Evolutionary conservation across 2,329 filamentous ascomycete genomes (phyloP), one percentile per base, ranked within the genome.

Genomic region (Chaetomium sp.): DNA sequence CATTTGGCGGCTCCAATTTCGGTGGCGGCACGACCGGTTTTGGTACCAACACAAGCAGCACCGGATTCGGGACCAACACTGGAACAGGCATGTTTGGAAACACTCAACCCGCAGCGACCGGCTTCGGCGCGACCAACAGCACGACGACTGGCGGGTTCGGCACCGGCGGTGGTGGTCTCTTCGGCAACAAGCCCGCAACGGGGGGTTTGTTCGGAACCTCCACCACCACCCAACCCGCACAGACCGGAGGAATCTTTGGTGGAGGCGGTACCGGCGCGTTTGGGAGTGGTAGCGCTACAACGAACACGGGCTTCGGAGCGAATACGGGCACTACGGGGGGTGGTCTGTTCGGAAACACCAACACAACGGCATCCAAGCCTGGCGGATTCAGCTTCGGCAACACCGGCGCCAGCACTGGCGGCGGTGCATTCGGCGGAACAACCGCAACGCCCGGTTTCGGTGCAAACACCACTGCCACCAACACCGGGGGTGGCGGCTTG

Each of bases 1-100:
- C 90, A 8, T 97, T 97, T 76, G 94, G 93, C 21, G 83, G 75
- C 70, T 82, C 82, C 23, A 76, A 77, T 56, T 82, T 85, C 70
- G 78, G 55, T 70, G 78, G 33, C 23, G 54, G 77, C 38, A 73
- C 72, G 50, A 80, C 82, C 9, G 84, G 83, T 31, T 84, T 84
- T 61, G 80, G 81, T 31, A 68, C 77, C 38, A 79, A 71, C 65
- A 75, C 75, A 67, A 73, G 74, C 25, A 74, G 75, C 12, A 77
- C 78, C 27, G 75, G 79, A 3, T 85, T 85, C 67, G 83, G 82
- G 21, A 51, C 74, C 47, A 70, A 68, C 42, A 72, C 70, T 35
- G 75, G 76, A 23, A 73, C 74, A 21, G 73, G 75, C 47, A 65
- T 81, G 12, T 83, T 83, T 56, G 79, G 79, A 19, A 71, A 68